A percentile compares a stretch with the other conserved stretches of the same genome.
phyloP scores from a whole-genome alignment of 2,329 filamentous ascomycete species.

The Sporothrix phasma region DNA sequence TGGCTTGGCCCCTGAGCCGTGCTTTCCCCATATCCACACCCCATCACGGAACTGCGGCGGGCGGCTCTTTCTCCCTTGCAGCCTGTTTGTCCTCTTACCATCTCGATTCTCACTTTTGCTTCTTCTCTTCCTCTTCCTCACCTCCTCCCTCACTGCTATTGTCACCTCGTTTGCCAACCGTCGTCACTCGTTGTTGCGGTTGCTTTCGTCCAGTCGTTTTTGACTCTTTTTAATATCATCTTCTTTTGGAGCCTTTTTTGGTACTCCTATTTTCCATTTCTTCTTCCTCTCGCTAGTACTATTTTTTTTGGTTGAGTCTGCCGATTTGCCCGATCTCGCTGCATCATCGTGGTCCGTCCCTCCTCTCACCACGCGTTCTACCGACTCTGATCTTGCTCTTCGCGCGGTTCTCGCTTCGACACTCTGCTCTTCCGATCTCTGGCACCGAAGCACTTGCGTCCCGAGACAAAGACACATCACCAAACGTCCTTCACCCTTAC shows the following conservation, averaged over 20 bases:
- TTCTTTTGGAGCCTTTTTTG: neutral
- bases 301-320: neutral
- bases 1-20: conserved; percentile 12
- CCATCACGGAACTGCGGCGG: neutral
- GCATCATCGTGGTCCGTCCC: neutral
- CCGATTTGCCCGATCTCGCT: neutral
- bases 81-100: neutral
- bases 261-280: conserved; percentile 2
- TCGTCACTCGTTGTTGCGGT: conserved; percentile 52
- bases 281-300: conserved; percentile 14
- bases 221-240: conserved; percentile 16
- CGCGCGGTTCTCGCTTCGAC: neutral
- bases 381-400: neutral
- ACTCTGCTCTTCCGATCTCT: neutral
- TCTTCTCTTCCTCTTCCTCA: conserved; percentile 21
- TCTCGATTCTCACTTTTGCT: conserved; percentile 5
- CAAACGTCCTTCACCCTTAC: conserved; percentile 13
- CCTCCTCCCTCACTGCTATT: neutral
- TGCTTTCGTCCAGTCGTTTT: conserved; percentile 31
- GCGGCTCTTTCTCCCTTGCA: conserved; percentile 2
- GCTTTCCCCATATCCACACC: conserved; percentile 10
- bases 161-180: conserved; percentile 19
- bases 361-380: neutral
- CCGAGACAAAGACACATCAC: neutral
- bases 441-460: neutral